These are phyloP conservation scores for Xerocomellus amylosporus DNA, from an alignment of 768 basidiomycete genomes.

Conservation along the genomic window DNA sequence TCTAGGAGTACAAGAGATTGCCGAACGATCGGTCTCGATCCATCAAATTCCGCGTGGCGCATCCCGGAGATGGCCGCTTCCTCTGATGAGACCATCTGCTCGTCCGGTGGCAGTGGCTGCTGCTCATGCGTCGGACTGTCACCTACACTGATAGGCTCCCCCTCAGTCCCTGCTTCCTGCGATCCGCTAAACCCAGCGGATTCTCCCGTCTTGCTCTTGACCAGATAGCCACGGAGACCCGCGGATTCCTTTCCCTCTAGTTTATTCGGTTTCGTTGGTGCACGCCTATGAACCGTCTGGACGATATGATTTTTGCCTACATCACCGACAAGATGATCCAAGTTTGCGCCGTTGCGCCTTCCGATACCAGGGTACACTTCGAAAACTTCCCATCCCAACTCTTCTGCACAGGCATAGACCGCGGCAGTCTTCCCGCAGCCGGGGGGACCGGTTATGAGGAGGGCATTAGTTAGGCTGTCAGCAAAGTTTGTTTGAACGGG, in stretches of 20 bases:
- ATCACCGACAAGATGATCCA: conserved; percentile 83
- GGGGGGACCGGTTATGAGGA: conserved; percentile 77
- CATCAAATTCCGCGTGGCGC: conserved; percentile 10
- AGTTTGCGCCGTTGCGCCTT: conserved; percentile 74
- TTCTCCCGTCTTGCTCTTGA: conserved; percentile 4
- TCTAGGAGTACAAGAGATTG: conserved; percentile 92
- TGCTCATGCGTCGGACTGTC: conserved; percentile 5
- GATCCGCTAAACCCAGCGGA: neutral
- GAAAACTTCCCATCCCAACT: conserved; percentile 94
- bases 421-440: conserved; percentile 91
- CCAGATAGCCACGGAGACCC: conserved; percentile 21
- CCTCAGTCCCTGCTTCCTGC: conserved; percentile 16
- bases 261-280: conserved; percentile 1
- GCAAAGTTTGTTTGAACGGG: conserved; percentile 30
- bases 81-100: neutral
- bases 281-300: conserved; percentile 29
- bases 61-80: neutral
- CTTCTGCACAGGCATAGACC: conserved; percentile 90
- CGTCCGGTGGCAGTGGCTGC: conserved; percentile 1
- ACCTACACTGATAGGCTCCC: conserved; percentile 22
- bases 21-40: conserved; percentile 39
- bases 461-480: conserved; percentile 73
- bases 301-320: conserved; percentile 93
- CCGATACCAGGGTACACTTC: conserved; percentile 96
- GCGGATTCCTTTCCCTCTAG: conserved; percentile 5